phyloP scores from a whole-genome alignment of 306 rosid genomes.

The Sophora flavescens region DNA sequence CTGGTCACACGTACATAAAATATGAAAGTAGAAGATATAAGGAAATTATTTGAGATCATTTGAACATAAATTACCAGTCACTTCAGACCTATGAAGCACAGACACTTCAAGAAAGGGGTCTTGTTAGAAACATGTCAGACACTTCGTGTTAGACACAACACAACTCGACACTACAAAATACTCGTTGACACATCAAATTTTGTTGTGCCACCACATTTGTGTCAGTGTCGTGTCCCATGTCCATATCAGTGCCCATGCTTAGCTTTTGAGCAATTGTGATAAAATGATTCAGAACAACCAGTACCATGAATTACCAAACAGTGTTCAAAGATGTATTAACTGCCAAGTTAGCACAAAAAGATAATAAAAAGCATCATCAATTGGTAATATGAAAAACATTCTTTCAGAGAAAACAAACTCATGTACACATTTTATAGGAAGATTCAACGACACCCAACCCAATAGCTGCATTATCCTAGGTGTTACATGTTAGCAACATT shows the following conservation, averaged over 20 bases:
- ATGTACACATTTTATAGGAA: background rate
- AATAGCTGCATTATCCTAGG: conserved; percentile 1
- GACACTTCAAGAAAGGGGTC: conserved; percentile 42
- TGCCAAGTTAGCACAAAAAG: conserved; percentile 24
- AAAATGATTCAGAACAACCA: conserved; percentile 39
- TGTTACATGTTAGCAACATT: conserved; percentile 8
- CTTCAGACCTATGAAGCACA: conserved; percentile 27
- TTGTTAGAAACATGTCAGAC: conserved; percentile 26
- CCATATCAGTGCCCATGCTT: conserved; percentile 37
- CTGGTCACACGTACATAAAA: conserved; percentile 12
- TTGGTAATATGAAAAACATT: conserved; percentile 17
- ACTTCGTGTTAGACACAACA: conserved; percentile 25
- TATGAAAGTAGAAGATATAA: background rate
- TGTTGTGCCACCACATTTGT: conserved; percentile 30
- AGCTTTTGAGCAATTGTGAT: conserved; percentile 40
- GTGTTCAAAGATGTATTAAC: background rate
- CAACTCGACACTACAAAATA: conserved; percentile 36
- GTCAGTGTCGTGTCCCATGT: conserved; percentile 38
- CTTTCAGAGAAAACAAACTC: background rate
- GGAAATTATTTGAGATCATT: conserved; percentile 29
- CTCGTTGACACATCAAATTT: conserved; percentile 30
- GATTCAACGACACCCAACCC: conserved; percentile 15
- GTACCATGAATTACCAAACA: conserved; percentile 24
- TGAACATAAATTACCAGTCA: conserved; percentile 27
- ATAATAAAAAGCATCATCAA: conserved; percentile 9